Conservation (phyloP, 2,329 filamentous ascomycete genomes). For the Colletotrichum brevisporum region DNA sequence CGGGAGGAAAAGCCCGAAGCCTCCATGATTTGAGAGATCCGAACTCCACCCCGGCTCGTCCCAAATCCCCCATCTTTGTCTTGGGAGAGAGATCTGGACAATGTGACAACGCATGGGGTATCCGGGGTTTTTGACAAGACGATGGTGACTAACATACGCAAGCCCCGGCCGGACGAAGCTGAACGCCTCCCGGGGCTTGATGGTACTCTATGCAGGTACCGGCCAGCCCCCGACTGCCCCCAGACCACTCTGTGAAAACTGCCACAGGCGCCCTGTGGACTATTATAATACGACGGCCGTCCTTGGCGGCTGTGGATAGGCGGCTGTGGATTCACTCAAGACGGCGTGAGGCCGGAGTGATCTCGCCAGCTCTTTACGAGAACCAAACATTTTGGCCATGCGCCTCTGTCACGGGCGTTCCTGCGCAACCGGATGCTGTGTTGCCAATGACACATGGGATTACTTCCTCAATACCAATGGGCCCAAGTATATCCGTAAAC, state of each 20-base stretch:
- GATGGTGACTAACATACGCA: background rate
- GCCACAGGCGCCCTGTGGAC: background rate
- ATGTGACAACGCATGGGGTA: no score
- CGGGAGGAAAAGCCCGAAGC: no score
- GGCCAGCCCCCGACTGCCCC: background rate
- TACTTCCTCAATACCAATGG: no score
- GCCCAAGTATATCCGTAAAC: no score
- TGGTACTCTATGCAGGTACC: slow-evolving; percentile 26
- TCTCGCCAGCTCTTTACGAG: background rate
- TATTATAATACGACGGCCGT: background rate
- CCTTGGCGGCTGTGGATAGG: background rate
- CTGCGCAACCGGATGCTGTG: background rate
- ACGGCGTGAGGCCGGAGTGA: no score
- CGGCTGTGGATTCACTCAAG: background rate
- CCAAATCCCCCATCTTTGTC: no score
- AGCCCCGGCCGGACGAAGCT: background rate
- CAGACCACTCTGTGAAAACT: background rate
- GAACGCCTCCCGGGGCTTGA: background rate
- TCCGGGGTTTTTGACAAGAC: background rate
- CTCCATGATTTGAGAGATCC: no score
- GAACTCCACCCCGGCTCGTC: no score
- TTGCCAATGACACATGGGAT: background rate
- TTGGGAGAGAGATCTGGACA: no score
- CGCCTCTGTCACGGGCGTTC: background rate
- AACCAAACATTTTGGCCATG: background rate